A percentile compares a stretch with the other conserved stretches of the same genome.
These are phyloP conservation scores for Anethum foeniculum DNA, from an alignment of 140 eudicot genomes.

Conservation along the genomic window DNA sequence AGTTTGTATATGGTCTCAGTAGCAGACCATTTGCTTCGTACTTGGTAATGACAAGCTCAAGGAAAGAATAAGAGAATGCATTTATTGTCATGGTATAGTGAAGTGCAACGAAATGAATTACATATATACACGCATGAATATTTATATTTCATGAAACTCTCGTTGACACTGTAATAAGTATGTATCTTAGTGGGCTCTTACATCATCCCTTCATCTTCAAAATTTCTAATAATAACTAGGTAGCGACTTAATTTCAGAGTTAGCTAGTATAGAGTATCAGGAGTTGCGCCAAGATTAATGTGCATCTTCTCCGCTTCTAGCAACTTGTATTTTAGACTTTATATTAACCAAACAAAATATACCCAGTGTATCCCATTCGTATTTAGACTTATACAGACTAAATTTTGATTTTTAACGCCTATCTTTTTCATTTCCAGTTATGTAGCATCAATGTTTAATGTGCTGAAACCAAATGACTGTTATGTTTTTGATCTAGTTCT, in stretches of 20 bases:
- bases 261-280: background rate
- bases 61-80: background rate
- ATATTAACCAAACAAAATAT: too few species aligned
- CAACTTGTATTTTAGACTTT: background rate
- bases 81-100: background rate
- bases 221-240: background rate
- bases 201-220: too few species aligned
- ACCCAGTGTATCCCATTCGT: background rate
- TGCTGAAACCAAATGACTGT: background rate
- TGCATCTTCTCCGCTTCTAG: background rate
- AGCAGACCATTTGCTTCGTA: background rate
- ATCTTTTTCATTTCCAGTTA: too few species aligned
- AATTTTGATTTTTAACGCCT: too few species aligned
- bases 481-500: background rate
- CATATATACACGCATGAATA: background rate
- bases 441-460: background rate
- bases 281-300: background rate
- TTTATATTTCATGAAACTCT: background rate
- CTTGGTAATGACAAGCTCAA: background rate
- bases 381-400: background rate
- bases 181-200: background rate
- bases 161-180: background rate
- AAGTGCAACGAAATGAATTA: background rate
- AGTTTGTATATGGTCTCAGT: background rate
- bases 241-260: background rate